Base-by-base conservation (phyloP, 345 rosid genomes). In the Moringa oleifera region DNA sequence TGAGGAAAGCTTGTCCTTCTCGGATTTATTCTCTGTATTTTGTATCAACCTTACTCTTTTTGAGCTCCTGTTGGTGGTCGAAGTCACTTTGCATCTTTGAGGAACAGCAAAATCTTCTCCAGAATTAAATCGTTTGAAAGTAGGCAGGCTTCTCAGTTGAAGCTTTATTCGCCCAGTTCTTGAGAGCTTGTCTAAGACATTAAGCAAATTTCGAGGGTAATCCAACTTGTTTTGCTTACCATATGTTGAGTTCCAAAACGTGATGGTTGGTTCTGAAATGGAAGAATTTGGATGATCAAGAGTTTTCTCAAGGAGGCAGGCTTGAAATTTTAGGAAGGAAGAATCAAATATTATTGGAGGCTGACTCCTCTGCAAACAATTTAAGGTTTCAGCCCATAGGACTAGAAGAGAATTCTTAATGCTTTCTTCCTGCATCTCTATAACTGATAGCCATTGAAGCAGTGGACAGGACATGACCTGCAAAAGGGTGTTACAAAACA, bases 181-280 rank as follows among this genome's bases (percentile, higher is more conserved):
- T 25, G 79, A 82, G 33, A 85, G 72, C 72, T 64, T 78, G 77
- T 82, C 73, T 33, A 78, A 69, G 66, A 82, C 71, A 67, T 46
- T 72, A 59, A 82, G 79, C 65, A 85, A 53, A 31, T 64, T 74
- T 56, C 55, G 59, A 37, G 87, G 90, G 71, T 80, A 82, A 22
- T 77, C 74, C 68, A 81, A 66, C 21, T 71, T 69, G 28, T 51
- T 64, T 69, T 72, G 77, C 62, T 67, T 50, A 0, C 83, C 80
- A 15, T 76, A 82, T 1, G 83, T 74, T 20, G 76, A 71, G 68
- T 85, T 82, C 87, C 82, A 85, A 64, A 71, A 85, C 50, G 51
- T 18, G 2, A 73, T 60, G 65, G 85, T 76, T 21, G 69, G 68
- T 18, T 68, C 71, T 1, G 81, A 67, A 45, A 82, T 78, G 63